Evolutionary conservation across 176 grass and related monocot species (phyloP), one percentile per base, ranked within the genome.

Genomic region (Musa itinerans): DNA sequence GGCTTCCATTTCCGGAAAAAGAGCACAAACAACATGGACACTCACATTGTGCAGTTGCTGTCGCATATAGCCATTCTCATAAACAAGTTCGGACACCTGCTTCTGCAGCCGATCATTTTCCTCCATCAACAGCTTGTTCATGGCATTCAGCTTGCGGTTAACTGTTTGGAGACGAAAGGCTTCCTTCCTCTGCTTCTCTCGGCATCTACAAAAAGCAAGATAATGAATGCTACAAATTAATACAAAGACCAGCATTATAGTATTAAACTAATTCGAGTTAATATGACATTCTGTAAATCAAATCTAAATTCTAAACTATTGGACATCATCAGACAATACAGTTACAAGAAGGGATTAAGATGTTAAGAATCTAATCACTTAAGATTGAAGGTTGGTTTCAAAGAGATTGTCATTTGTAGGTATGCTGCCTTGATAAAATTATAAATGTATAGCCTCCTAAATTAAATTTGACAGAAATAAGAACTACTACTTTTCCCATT

Each of bases 121-220:
- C 81, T 98, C 95, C 95, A 98, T 98, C 64, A 98, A 77, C 84
- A 98, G 77, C 80, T 98, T 98, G 73, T 98, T 98, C 95, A 93
- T 93, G 0, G 95, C 95, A 8, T 82, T 84, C 8, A 98, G 83
- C 77, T 98, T 98, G 27, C 95, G 80, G 63, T 98, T 98, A 67
- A 98, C 95, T 0, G 95, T 93, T 51, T 93, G 95, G 34, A 98
- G 85, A 66, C 95, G 90, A 34, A 86, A 98, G 6, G 95, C 81
- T 83, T 98, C 95, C 84, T 98, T 98, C 82, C 95, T 85, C 83
- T 98, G 95, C 79, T 98, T 98, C 83, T 98, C 95, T n/a, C 95
- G 95, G 73, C 95, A 98, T 77, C 95, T 98, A 23, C 11, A 17
- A 72, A 79, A 61, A 54, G 22, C 0, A 0, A 71, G 9, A 71